A percentile compares a stretch with the other conserved stretches of the same genome.
These are phyloP conservation scores for Herpotrichia juniperi DNA, from an alignment of 2,329 filamentous ascomycete genomes.

Conservation along the genomic window DNA sequence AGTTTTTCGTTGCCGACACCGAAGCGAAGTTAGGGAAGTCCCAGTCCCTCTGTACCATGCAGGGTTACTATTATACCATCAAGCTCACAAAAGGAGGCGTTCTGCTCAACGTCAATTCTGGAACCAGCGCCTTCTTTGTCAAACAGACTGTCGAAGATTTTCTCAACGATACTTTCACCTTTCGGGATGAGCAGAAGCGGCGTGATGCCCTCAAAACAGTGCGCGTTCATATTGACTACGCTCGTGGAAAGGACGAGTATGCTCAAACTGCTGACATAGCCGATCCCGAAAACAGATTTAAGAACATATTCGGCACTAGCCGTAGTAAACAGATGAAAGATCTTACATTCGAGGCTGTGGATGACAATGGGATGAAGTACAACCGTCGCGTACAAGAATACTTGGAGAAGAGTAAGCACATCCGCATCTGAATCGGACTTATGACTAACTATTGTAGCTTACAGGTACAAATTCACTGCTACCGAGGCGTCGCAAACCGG, in stretches of 20 bases:
- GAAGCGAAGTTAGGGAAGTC: neutral
- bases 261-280: neutral
- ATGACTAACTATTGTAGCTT: neutral
- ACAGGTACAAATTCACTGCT: neutral
- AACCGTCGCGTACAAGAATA: neutral
- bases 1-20: neutral
- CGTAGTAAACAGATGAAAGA: neutral
- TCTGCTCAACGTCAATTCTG: neutral
- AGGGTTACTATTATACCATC: neutral
- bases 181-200: neutral
- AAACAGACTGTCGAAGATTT: neutral
- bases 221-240: neutral
- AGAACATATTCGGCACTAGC: neutral
- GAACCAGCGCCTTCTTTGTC: neutral
- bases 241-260: neutral
- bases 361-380: neutral
- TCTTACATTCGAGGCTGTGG: neutral
- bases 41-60: neutral
- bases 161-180: neutral
- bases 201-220: neutral
- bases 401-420: neutral
- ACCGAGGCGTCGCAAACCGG: neutral
- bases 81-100: neutral
- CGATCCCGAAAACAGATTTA: neutral
- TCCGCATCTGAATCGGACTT: neutral